phyloP scores from a whole-genome alignment of 164 flowering plant genomes.

The Litsea cubeba region DNA sequence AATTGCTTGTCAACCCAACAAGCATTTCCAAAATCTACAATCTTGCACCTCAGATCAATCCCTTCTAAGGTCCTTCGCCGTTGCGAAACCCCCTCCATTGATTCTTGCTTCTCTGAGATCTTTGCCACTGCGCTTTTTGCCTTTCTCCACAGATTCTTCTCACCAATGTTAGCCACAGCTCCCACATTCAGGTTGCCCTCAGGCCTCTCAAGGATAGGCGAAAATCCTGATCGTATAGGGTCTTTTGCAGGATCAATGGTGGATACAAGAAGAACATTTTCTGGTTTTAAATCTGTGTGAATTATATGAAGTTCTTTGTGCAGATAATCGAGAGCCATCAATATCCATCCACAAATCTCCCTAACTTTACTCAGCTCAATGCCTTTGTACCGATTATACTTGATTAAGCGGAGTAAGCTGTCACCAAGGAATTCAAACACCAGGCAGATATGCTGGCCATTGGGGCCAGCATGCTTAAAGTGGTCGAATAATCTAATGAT shows the following conservation, averaged over 20 bases:
- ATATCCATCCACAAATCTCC: constrained; percentile 76
- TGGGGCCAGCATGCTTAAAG: constrained; percentile 89
- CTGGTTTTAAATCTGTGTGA: constrained; percentile 91
- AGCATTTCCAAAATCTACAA: constrained; percentile 98
- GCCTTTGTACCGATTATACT: constrained; percentile 63
- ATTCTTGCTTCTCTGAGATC: constrained; percentile 56
- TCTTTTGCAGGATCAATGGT: constrained; percentile 85
- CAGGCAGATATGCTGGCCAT: constrained; percentile 93
- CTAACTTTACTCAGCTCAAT: constrained; percentile 62
- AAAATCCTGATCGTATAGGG: constrained; percentile 55
- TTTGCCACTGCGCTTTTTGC: constrained; percentile 78
- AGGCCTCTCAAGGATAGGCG: constrained; percentile 79
- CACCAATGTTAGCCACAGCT: constrained; percentile 40
- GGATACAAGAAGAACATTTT: constrained; percentile 73
- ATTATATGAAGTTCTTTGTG: constrained; percentile 76
- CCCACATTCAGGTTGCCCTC: constrained; percentile 67
- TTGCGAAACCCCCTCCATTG: constrained; percentile 44
- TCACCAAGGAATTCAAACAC: constrained; percentile 93
- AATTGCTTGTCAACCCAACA: constrained; percentile 77
- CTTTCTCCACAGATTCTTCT: constrained; percentile 60
- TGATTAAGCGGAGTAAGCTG: constrained; percentile 67
- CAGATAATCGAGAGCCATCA: constrained; percentile 80
- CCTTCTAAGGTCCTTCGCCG: constrained; percentile 55
- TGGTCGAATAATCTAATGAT: constrained; percentile 69
- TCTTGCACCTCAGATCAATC: constrained; percentile 75